phyloP scores from a whole-genome alignment of 352 stramenopile species.

The Phytophthora cryptogea region DNA sequence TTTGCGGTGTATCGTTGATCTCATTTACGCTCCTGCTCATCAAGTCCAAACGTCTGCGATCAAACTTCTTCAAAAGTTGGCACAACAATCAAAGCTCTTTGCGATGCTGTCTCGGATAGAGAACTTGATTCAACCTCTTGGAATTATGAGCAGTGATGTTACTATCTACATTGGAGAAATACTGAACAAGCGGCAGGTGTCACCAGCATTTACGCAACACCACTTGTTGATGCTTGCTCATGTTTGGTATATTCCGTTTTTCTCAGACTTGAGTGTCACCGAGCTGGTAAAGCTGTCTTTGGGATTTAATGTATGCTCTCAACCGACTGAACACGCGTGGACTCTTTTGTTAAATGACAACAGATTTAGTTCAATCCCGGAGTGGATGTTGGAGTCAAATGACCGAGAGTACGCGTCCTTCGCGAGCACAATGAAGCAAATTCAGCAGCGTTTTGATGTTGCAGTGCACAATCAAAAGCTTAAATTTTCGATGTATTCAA shows the following conservation, averaged over 20 bases:
- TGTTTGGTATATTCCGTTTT: slow-evolving; percentile 33
- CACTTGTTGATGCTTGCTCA: slow-evolving; percentile 25
- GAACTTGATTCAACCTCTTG: slow-evolving; percentile 5
- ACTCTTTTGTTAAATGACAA: slow-evolving; percentile 10
- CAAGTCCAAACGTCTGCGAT: slow-evolving; percentile 32
- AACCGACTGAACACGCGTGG: slow-evolving; percentile 3
- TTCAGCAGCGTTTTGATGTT: slow-evolving; percentile 18
- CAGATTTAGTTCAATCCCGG: slow-evolving; percentile 18
- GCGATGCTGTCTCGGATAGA: slow-evolving; percentile 20
- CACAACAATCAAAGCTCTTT: slow-evolving; percentile 13
- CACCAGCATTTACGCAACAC: slow-evolving; percentile 19
- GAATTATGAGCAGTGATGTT: background rate
- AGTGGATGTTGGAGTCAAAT: slow-evolving; percentile 21
- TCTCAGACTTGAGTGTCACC: slow-evolving; percentile 28
- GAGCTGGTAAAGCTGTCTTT: slow-evolving; percentile 38
- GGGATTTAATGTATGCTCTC: slow-evolving; percentile 23
- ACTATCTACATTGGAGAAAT: slow-evolving; percentile 18
- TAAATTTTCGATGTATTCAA: slow-evolving; percentile 12
- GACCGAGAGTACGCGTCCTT: background rate
- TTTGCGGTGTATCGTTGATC: slow-evolving; percentile 28
- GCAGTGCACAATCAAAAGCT: slow-evolving; percentile 1
- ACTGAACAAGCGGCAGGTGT: slow-evolving; percentile 8
- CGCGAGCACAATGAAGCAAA: slow-evolving; percentile 6
- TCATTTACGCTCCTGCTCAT: slow-evolving; percentile 28
- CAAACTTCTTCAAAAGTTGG: slow-evolving; percentile 25